Base-by-base conservation (phyloP, 306 rosid species). In the Erythrophleum fordii region DNA sequence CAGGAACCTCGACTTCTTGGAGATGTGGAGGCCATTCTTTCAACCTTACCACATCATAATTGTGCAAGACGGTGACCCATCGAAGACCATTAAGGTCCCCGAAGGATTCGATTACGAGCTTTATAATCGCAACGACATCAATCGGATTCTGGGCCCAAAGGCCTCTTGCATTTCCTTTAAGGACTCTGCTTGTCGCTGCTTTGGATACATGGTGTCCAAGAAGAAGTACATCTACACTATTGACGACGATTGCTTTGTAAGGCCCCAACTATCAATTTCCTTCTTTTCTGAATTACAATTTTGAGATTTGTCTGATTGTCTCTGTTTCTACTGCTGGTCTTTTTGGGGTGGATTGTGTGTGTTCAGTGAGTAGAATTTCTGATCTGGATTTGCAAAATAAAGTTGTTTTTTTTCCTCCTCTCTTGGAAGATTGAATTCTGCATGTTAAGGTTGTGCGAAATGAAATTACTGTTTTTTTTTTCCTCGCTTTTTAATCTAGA, bases 141-240 rank as follows among this genome's bases (percentile, higher is more conserved):
- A 87, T 74, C 79, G 87, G 5, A 85, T 93, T 51, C 73, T 91
- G 18, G 98, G 97, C 10, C 79, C 93, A 17, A 88, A 81, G 49
- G 88, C 91, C 5, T 82, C 91, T 5, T 93, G 98, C 83, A 93
- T 93, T 75, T 93, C 98, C 69, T 90, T 91, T 86, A 93, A 93
- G 85, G 98, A 93, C 83, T 90, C 97, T 53, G 94, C 97, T 48
- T 93, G 97, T 49, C 90, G 97, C n/a, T n/a, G n/a, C n/a, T n/a
- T n/a, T n/a, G n/a, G n/a, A n/a, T n/a, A n/a, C n/a, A n/a, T n/a
- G n/a, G n/a, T n/a, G n/a, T n/a, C n/a, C n/a, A n/a, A n/a, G n/a
- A n/a, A n/a, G n/a, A n/a, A n/a, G n/a, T 93, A 93, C 82, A 79
- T 91, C 90, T 93, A 81, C 87, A 93, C 97, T 35, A 93, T 93